Percentiles rank a stretch among this genome's conserved stretches.
phyloP scores from a whole-genome alignment of 2,329 filamentous ascomycete genomes.

The Aureobasidium musti region DNA sequence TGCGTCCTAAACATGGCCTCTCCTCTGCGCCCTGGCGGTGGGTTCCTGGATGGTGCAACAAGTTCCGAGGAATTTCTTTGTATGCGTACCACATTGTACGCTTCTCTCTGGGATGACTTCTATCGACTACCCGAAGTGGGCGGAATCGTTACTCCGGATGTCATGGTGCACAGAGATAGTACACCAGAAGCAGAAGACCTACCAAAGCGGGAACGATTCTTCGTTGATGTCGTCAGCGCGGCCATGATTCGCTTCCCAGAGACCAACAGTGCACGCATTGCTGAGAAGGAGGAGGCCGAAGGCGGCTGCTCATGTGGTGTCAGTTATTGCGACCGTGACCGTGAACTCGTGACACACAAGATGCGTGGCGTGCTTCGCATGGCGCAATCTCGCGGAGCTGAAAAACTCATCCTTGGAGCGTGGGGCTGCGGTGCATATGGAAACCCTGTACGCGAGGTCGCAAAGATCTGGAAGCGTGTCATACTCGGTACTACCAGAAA shows the following conservation, averaged over 20 bases:
- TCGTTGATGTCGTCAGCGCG: slow-evolving; percentile 60
- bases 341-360: slow-evolving; percentile 55
- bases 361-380: slow-evolving; percentile 62
- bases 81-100: slow-evolving; percentile 60
- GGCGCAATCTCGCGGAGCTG: slow-evolving; percentile 49
- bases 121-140: slow-evolving; percentile 63
- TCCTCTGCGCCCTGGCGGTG: slow-evolving; percentile 61
- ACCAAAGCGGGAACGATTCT: slow-evolving; percentile 56
- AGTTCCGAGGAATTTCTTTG: slow-evolving; percentile 65
- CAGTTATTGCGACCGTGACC: slow-evolving; percentile 51
- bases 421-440: slow-evolving; percentile 67
- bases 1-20: slow-evolving; percentile 67
- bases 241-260: slow-evolving; percentile 63
- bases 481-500: slow-evolving; percentile 39
- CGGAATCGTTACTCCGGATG: slow-evolving; percentile 59
- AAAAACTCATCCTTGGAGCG: slow-evolving; percentile 60
- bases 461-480: slow-evolving; percentile 56
- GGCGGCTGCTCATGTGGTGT: slow-evolving; percentile 42
- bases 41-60: slow-evolving; percentile 60
- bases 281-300: slow-evolving; percentile 38
- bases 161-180: slow-evolving; percentile 59
- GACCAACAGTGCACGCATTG: slow-evolving; percentile 28
- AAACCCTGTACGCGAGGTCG: slow-evolving; percentile 62
- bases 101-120: slow-evolving; percentile 59
- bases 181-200: slow-evolving; percentile 45